A percentile compares a stretch with the other conserved stretches of the same genome.
Conservation (phyloP, 345 rosid species). For the Conringia planisiliqua region DNA sequence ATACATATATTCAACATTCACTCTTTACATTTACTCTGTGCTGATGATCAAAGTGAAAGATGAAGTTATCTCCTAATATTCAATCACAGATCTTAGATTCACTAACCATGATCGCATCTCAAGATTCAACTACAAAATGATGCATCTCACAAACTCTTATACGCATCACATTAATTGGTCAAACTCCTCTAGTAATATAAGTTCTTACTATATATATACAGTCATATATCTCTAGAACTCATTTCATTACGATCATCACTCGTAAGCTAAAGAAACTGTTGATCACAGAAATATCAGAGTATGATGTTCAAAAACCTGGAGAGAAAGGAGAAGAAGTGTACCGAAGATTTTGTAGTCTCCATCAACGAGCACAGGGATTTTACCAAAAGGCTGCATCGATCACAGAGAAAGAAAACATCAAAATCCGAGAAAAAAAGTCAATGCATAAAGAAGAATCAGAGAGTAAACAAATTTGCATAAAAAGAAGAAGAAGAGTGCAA, state of each 20-base stretch:
- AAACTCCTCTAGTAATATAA: background rate
- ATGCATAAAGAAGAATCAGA: background rate
- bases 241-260: background rate
- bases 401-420: background rate
- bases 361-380: slow-evolving; percentile 55
- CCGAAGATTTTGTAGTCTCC: slow-evolving; percentile 51
- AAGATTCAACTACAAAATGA: too few species aligned
- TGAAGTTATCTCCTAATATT: background rate
- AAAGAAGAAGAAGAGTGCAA: background rate
- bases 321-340: background rate
- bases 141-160: background rate
- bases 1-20: background rate
- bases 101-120: too few species aligned
- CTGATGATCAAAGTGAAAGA: background rate
- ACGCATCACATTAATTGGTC: background rate
- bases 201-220: background rate
- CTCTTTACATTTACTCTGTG: background rate
- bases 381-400: slow-evolving; percentile 60
- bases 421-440: background rate
- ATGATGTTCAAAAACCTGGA: background rate
- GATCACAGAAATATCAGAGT: background rate
- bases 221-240: background rate
- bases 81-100: too few species aligned
- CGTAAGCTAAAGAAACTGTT: background rate
- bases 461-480: background rate